These are phyloP conservation scores for Novymonas esmeraldas DNA, from an alignment of 208 protist species.

Conservation along the genomic window DNA sequence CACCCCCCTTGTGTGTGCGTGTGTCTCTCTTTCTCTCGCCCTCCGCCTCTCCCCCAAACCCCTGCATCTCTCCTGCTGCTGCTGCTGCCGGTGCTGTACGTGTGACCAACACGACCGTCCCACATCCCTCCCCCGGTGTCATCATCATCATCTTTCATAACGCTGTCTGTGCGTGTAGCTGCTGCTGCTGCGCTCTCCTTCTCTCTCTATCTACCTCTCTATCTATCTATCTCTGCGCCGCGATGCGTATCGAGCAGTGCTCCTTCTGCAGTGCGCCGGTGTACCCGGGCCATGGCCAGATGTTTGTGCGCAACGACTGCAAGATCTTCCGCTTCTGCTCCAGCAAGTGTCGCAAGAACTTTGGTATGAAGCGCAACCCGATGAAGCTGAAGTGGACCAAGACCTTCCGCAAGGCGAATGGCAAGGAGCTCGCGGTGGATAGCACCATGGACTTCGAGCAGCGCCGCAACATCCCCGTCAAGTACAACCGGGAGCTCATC, in stretches of 20 bases:
- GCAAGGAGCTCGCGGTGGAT: conserved; percentile 99
- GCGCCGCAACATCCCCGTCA: conserved; percentile 96
- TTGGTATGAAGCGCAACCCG: conserved; percentile 99
- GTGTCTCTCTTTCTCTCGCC: not conserved
- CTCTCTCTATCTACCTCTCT: conserved; percentile 1
- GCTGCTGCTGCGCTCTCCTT: not conserved
- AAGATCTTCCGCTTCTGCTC: conserved; percentile 97
- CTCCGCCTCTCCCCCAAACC: not conserved
- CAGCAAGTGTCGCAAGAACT: conserved; percentile 99
- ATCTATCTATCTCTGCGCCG: conserved; percentile 1
- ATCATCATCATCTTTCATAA: too few relatives aligned
- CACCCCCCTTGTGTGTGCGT: not conserved
- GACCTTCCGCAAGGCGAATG: conserved; percentile 96
- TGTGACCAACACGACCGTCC: too few relatives aligned
- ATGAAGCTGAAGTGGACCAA: conserved; percentile 99
- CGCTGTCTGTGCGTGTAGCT: not conserved
- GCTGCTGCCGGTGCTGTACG: too few relatives aligned
- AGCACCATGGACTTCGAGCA: conserved; percentile 99
- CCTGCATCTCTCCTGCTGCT: too few relatives aligned
- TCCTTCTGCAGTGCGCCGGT: conserved; percentile 97
- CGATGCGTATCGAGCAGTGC: conserved; percentile 98
- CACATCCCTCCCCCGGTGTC: too few relatives aligned
- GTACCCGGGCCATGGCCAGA: conserved; percentile 99
- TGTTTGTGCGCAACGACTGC: conserved; percentile 99
- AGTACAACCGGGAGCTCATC: conserved; percentile 99